Evolutionary conservation across 129 eudicot species (phyloP).

Genomic region (Cynara cardunculus): DNA sequence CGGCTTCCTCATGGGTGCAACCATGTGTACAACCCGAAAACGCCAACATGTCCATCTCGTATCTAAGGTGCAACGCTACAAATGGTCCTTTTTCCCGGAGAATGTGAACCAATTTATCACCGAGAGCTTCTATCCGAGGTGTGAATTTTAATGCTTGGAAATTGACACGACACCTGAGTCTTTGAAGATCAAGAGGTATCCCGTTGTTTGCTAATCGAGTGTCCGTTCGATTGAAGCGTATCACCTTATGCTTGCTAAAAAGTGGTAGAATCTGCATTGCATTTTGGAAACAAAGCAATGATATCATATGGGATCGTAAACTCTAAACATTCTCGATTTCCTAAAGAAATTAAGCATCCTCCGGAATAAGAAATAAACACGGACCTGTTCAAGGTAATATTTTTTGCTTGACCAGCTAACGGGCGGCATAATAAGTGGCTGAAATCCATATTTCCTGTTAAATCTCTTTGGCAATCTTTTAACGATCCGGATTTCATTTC

Average conservation of each 20-base stretch:
- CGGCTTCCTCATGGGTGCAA: conserved; percentile 83
- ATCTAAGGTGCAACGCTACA: conserved; percentile 82
- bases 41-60: conserved; percentile 99
- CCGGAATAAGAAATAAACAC: neutral
- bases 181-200: conserved; percentile 73
- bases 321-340: neutral
- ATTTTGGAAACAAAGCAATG: neutral
- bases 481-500: conserved; percentile 84
- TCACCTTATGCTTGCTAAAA: conserved; percentile 63
- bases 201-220: conserved; percentile 91
- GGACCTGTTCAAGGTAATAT: conserved; percentile 84
- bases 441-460: conserved; percentile 62
- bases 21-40: conserved; percentile 98
- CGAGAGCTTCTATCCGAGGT: conserved; percentile 77
- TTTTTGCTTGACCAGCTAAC: conserved; percentile 96
- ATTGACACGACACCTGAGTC: conserved; percentile 91
- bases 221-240: conserved; percentile 91
- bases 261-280: conserved; percentile 84
- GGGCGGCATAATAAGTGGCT: conserved; percentile 81
- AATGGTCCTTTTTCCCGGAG: conserved; percentile 70
- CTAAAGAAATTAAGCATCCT: neutral
- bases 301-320: neutral
- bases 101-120: conserved; percentile 57
- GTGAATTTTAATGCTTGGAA: conserved; percentile 88
- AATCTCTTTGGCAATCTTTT: conserved; percentile 85